Evolutionary conservation across 2,329 filamentous ascomycete genomes (phyloP), one percentile per base, ranked within the genome.

Genomic region (Bipolaris cookei): DNA sequence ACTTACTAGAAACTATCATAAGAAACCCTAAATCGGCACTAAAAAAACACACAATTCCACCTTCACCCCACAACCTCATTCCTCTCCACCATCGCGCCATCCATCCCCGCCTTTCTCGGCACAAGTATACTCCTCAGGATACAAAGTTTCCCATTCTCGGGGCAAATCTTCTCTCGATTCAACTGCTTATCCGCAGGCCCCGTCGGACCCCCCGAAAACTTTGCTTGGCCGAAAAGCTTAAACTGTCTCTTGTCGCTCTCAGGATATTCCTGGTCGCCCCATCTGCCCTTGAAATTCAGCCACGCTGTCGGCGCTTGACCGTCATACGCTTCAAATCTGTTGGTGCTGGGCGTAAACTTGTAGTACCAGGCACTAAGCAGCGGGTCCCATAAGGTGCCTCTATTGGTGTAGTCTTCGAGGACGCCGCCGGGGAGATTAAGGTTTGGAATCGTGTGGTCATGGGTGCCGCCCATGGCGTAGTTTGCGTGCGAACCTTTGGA

Each of bases 401-500:
- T 71, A 52, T 85, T 81, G 53, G 84, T 80, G 65, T 89, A 82
- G 39, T 83, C 78, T 2, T 88, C 70, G 5, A 85, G 76, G 0
- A 74, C 65, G 28, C 75, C 75, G 21, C 81, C 83, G 0, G 84
- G 84, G 6, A 88, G 77, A 56, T 87, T 85, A 16, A 88, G 53
- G 53, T 84, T 81, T 0, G 87, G 86, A 52, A 89, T 86, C 0
- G 82, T 83, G 66, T 89, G 86, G 67, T 88, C 86, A 65, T 89
- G 87, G 1, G 75, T 78, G 2, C 86, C 87, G 11, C 73, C 47
- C 6, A 82, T 84, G 16, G 86, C 85, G 69, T 89, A 90, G 66
- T 85, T 86, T 18, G 87, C 88, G 71, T 90, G 88, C 0, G 82
- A 83, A 7, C 87, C 88, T 46, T 84, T 84, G 0, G 83, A 82